These are phyloP conservation scores for Pseudogymnoascus sp. DNA, from an alignment of 2,329 filamentous ascomycete genomes.

Conservation along the genomic window DNA sequence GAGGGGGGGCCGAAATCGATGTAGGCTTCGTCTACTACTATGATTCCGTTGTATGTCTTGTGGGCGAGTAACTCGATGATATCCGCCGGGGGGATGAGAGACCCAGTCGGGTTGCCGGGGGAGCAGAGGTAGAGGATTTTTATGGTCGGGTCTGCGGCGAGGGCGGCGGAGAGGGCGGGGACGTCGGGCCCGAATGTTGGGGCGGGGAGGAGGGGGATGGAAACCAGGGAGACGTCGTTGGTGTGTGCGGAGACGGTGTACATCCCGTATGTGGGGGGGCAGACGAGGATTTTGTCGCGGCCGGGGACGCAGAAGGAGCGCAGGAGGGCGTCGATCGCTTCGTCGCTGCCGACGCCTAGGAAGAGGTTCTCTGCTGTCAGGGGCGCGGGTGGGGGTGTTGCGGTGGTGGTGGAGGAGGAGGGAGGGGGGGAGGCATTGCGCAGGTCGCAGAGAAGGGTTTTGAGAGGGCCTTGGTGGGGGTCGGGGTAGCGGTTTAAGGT, in stretches of 20 bases:
- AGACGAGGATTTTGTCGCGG: constrained; percentile 83
- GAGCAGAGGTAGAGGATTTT: constrained; percentile 92
- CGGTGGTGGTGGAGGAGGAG: constrained; percentile 37
- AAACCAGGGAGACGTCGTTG: constrained; percentile 81
- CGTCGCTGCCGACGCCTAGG: constrained; percentile 90
- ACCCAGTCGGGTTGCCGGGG: constrained; percentile 87
- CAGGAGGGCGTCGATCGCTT: constrained; percentile 90
- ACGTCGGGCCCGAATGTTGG: constrained; percentile 69
- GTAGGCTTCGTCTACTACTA: constrained; percentile 92
- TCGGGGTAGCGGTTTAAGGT: constrained; percentile 86
- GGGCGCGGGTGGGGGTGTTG: constrained; percentile 64
- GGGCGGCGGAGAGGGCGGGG: constrained; percentile 53
- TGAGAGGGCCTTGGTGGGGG: constrained; percentile 82
- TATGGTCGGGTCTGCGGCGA: constrained; percentile 55
- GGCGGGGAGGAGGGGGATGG: constrained; percentile 68
- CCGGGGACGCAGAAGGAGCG: constrained; percentile 88
- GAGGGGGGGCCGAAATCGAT: constrained; percentile 81
- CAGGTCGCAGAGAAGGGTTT: constrained; percentile 75
- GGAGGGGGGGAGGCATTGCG: constrained; percentile 84
- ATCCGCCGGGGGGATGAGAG: constrained; percentile 65
- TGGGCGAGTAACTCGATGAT: constrained; percentile 68
- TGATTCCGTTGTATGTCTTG: constrained; percentile 88
- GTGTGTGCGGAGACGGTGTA: constrained; percentile 90
- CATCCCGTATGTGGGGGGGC: constrained; percentile 98
- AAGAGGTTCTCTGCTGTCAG: constrained; percentile 80